Evolutionary conservation across 805 yeast species (phyloP), one percentile per base, ranked within the genome.

Genomic region (Wickerhamomyces pijperi): DNA sequence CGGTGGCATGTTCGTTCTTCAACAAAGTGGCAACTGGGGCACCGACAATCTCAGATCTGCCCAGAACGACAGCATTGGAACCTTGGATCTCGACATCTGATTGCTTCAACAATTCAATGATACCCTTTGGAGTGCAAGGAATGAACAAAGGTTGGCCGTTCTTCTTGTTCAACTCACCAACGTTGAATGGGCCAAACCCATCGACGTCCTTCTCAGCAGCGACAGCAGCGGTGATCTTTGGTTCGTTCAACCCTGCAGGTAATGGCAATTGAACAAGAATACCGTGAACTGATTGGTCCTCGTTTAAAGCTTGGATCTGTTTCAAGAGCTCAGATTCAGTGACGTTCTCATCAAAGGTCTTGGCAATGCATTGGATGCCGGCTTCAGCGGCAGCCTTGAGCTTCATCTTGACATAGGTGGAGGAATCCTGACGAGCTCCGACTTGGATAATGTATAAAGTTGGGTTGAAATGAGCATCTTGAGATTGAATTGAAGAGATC

Each of bases 91-190:
- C 58, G 18, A 80, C 70, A 16, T 74, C 70, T 25, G 82, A 67
- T 45, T 72, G 68, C 46, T 73, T 62, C 42, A 83, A 63, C 46
- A 83, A 63, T 51, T 74, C 72, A 61, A 83, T 71, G 49, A 82
- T 76, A 20, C 94, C 94, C 58, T 80, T 72, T 38, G 94, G 94
- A 17, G 94, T 83, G 58, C 94, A 83, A 32, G 94, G 94, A 51
- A 79, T 64, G 59, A 78, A 83, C 41, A 58, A 57, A 31, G 94
- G 92, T 18, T 65, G 53, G 33, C 90, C 92, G 43, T 77, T 79
- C 55, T 72, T 78, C 55, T 82, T 82, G 47, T 81, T 68, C 47
- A 83, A 65, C 54, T 82, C 88, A 41, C 92, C 92, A 32, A 79
- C 77, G 56, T 83, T 83, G 63, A 59, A 74, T 41, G 84, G 78